A percentile compares a stretch with the other conserved stretches of the same genome.
These are phyloP conservation scores for Hamigera avellanea DNA, from an alignment of 495 filamentous ascomycete genomes.

Conservation along the genomic window DNA sequence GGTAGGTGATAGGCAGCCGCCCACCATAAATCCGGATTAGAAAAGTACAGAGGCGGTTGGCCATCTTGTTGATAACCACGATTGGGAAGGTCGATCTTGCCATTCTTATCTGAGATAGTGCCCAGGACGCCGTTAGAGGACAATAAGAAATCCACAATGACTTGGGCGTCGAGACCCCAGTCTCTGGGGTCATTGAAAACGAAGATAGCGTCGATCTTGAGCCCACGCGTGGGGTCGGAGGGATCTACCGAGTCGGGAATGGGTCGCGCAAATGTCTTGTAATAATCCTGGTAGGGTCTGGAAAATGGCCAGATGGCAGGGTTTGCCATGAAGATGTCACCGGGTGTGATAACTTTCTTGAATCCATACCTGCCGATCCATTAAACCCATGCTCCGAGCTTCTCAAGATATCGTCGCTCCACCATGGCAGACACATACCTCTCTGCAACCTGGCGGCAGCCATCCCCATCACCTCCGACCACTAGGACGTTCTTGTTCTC, in stretches of 20 bases:
- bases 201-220: conserved; percentile 76
- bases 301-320: conserved; percentile 76
- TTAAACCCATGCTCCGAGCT: too few relatives aligned
- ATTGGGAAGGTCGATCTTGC: conserved; percentile 46
- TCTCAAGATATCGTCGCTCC: too few relatives aligned
- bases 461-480: conserved; percentile 66
- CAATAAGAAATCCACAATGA: conserved; percentile 71
- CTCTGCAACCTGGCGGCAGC: conserved; percentile 65
- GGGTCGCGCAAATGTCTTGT: conserved; percentile 49
- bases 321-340: conserved; percentile 64
- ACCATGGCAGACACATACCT: conserved; percentile 18
- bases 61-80: conserved; percentile 63
- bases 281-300: conserved; percentile 44
- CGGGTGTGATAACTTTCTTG: conserved; percentile 69
- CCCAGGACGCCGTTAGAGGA: conserved; percentile 65
- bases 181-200: conserved; percentile 88
- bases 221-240: conserved; percentile 27
- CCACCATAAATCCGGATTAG: conserved; percentile 86
- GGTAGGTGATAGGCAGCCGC: conserved; percentile 72
- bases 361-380: conserved; percentile 60
- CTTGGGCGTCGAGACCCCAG: conserved; percentile 79
- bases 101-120: conserved; percentile 55
- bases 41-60: conserved; percentile 76
- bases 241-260: conserved; percentile 32
- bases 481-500: conserved; percentile 69